Evolutionary conservation across 2,329 filamentous ascomycete genomes (phyloP).

Genomic region (Phaeoacremonium minimum): DNA sequence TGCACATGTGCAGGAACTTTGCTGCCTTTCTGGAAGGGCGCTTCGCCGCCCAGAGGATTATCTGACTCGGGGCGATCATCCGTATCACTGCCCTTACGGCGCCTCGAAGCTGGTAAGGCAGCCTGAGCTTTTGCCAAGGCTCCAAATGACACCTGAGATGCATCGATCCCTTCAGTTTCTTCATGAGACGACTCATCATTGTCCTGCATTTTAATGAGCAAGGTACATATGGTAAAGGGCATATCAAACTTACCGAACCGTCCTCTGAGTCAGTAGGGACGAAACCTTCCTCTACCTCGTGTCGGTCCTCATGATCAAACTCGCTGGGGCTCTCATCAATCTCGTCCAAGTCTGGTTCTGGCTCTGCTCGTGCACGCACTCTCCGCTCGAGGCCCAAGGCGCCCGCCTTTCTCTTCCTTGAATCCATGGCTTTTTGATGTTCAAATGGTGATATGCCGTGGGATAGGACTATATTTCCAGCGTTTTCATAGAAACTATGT

Average conservation of each 20-base stretch:
- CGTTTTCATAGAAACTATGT: too few relatives aligned
- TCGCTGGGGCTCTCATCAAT: background rate
- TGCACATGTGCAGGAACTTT: slow-evolving; percentile 74
- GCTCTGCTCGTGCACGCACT: slow-evolving; percentile 38
- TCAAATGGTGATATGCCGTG: too few relatives aligned
- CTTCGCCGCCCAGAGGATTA: slow-evolving; percentile 8
- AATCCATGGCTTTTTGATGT: too few relatives aligned
- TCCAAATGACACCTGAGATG: slow-evolving; percentile 74
- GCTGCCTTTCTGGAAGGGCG: slow-evolving; percentile 31
- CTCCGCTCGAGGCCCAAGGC: slow-evolving; percentile 32
- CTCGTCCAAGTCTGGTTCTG: slow-evolving; percentile 30
- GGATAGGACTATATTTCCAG: too few relatives aligned
- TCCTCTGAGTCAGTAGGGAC: slow-evolving; percentile 6
- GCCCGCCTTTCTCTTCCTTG: slow-evolving; percentile 35
- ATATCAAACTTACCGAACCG: slow-evolving; percentile 2
- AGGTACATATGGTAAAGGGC: background rate
- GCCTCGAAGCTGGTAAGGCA: slow-evolving; percentile 40
- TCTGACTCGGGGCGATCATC: slow-evolving; percentile 25
- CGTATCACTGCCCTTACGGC: slow-evolving; percentile 12
- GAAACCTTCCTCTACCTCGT: slow-evolving; percentile 12
- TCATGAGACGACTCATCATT: slow-evolving; percentile 23
- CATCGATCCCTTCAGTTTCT: slow-evolving; percentile 35
- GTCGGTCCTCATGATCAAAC: slow-evolving; percentile 3
- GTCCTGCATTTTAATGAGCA: slow-evolving; percentile 17
- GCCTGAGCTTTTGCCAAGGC: slow-evolving; percentile 85